phyloP scores from a whole-genome alignment of 2,329 filamentous ascomycete genomes.

The Helminthosporium solani region DNA sequence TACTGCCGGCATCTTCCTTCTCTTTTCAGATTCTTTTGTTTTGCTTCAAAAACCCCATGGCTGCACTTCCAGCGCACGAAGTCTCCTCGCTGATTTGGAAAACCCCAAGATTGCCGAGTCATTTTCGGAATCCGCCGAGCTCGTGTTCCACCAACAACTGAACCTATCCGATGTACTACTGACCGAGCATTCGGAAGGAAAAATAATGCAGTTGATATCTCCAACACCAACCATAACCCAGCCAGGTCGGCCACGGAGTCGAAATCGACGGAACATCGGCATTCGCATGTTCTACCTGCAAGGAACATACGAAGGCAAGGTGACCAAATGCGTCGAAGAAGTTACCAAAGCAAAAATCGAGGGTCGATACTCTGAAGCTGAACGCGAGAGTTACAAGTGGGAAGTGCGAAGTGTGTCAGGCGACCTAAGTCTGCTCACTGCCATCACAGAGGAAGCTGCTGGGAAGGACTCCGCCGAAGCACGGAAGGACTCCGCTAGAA shows the following conservation, averaged over 20 bases:
- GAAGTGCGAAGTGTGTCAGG: conserved; percentile 67
- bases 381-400: conserved; percentile 80
- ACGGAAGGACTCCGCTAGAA: conserved; percentile 65
- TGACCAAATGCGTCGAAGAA: conserved; percentile 77
- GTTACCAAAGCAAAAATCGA: conserved; percentile 84
- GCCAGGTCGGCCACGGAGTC: conserved; percentile 33
- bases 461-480: conserved; percentile 63
- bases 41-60: conserved; percentile 70
- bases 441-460: conserved; percentile 70
- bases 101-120: conserved; percentile 60
- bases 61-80: conserved; percentile 68
- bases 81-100: conserved; percentile 80
- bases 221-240: conserved; percentile 38
- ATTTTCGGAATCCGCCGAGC: conserved; percentile 51
- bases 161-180: conserved; percentile 69
- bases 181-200: conserved; percentile 63
- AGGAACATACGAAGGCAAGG: conserved; percentile 76
- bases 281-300: conserved; percentile 63
- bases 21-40: conserved; percentile 82
- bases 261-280: conserved; percentile 31
- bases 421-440: conserved; percentile 59
- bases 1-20: conserved; percentile 67
- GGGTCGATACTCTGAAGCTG: conserved; percentile 76
- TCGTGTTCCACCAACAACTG: conserved; percentile 74
- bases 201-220: conserved; percentile 67